Percentiles rank a stretch among this genome's conserved stretches.
Conservation (phyloP, 164 flowering plant genomes). For the Piper longum region DNA sequence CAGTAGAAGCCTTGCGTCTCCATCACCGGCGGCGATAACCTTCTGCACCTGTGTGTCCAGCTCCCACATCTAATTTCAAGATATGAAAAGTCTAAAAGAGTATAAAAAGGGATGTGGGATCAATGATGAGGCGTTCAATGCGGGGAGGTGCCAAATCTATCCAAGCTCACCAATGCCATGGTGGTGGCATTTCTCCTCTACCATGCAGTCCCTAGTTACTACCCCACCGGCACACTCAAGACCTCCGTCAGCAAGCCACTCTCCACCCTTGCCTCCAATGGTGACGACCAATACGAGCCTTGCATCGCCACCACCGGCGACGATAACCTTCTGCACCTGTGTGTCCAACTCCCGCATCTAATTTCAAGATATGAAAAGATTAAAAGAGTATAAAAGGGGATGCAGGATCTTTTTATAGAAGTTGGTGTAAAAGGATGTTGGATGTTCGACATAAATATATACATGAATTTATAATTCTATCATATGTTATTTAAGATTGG, state of each 20-base stretch:
- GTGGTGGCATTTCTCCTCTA: conserved; percentile 48
- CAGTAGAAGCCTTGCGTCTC: conserved; percentile 39
- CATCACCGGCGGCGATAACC: conserved; percentile 57
- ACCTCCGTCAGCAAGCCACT: conserved; percentile 32
- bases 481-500: too few relatives aligned
- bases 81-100: too few relatives aligned
- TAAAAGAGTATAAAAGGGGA: too few relatives aligned
- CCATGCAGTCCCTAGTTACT: conserved; percentile 48
- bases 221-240: conserved; percentile 54
- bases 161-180: conserved; percentile 50
- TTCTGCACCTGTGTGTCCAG: conserved; percentile 60
- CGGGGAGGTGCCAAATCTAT: conserved; percentile 49
- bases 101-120: too few relatives aligned
- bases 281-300: conserved; percentile 56
- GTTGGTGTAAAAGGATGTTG: too few relatives aligned
- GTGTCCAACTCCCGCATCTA: conserved; percentile 53
- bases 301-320: conserved; percentile 51
- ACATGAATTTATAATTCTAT: too few relatives aligned
- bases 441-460: too few relatives aligned
- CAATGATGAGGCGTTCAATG: conserved; percentile 68
- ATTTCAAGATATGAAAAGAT: too few relatives aligned
- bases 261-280: conserved; percentile 57
- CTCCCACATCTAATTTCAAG: conserved; percentile 25
- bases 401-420: too few relatives aligned
- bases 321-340: conserved; percentile 51